Evolutionary conservation across 805 yeast genomes (phyloP).

Genomic region (Lipomyces spencermartinsiae): DNA sequence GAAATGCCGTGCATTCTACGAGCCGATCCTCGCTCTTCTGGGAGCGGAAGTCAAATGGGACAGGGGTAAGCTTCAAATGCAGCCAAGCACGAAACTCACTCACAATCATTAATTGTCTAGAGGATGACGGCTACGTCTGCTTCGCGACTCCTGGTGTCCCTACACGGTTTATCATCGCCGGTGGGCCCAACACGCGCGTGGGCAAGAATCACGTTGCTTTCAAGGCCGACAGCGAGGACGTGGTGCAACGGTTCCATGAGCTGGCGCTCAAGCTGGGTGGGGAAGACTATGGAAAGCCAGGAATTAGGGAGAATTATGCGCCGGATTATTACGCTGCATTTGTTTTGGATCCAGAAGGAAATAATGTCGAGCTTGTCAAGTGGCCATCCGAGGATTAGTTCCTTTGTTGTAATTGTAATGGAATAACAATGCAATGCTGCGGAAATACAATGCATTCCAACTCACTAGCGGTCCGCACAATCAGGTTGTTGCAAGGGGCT

Average conservation of each 20-base stretch:
- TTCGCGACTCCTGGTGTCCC: background rate
- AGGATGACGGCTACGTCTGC: background rate
- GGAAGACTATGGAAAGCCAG: conserved; percentile 21
- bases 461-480: background rate
- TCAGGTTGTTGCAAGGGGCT: too few species aligned
- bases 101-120: background rate
- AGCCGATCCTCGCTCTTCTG: background rate
- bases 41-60: background rate
- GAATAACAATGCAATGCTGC: too few species aligned
- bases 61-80: too few species aligned
- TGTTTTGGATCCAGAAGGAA: conserved; percentile 11
- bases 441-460: too few species aligned
- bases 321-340: conserved; percentile 12
- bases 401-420: too few species aligned
- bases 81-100: background rate
- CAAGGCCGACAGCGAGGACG: background rate
- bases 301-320: too few species aligned
- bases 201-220: too few species aligned
- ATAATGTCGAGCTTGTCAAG: conserved; percentile 21
- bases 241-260: conserved; percentile 12
- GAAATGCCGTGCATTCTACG: background rate
- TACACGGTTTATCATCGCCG: background rate
- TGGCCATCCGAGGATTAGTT: too few species aligned
- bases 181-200: background rate
- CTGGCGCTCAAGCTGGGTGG: conserved; percentile 16